Evolutionary conservation across 208 protist genomes (phyloP).

Genomic region (Leishmania mexicana): DNA sequence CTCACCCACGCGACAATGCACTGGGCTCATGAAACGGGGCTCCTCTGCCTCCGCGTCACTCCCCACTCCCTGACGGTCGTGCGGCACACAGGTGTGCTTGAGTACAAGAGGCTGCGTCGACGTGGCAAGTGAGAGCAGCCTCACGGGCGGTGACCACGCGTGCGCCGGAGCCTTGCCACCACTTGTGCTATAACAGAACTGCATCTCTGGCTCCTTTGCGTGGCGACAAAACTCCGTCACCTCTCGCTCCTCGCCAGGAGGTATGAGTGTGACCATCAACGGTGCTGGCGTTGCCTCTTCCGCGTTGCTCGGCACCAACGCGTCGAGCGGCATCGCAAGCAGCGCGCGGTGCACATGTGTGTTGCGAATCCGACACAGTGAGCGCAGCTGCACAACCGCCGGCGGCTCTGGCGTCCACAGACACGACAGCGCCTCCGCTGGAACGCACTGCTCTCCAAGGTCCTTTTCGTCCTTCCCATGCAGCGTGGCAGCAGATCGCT

Average conservation of each 20-base stretch:
- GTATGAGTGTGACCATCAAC: conserved; percentile 15
- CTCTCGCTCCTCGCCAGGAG: conserved; percentile 15
- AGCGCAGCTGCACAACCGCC: conserved; percentile 11
- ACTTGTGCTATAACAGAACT: conserved; percentile 26
- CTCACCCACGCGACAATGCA: neutral
- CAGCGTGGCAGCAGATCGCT: neutral
- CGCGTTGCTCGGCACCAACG: neutral
- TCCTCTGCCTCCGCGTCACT: neutral
- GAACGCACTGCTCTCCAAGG: neutral
- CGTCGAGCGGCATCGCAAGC: conserved; percentile 9
- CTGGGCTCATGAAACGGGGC: conserved; percentile 6
- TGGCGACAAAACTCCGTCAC: conserved; percentile 13
- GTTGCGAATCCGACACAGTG: conserved; percentile 26
- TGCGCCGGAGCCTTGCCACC: conserved; percentile 7
- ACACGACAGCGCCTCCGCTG: neutral
- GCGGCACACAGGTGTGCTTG: conserved; percentile 32
- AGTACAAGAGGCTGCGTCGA: conserved; percentile 37
- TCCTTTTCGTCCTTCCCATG: neutral
- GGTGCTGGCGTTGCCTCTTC: conserved; percentile 10
- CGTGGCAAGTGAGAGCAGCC: conserved; percentile 41
- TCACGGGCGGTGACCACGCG: conserved; percentile 48
- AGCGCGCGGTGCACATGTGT: conserved; percentile 13
- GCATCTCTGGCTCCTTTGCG: conserved; percentile 31
- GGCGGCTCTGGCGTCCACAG: conserved; percentile 16
- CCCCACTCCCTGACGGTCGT: too few relatives aligned